Conservation (phyloP, 805 yeast genomes). For the Blastobotrys attinorum region DNA sequence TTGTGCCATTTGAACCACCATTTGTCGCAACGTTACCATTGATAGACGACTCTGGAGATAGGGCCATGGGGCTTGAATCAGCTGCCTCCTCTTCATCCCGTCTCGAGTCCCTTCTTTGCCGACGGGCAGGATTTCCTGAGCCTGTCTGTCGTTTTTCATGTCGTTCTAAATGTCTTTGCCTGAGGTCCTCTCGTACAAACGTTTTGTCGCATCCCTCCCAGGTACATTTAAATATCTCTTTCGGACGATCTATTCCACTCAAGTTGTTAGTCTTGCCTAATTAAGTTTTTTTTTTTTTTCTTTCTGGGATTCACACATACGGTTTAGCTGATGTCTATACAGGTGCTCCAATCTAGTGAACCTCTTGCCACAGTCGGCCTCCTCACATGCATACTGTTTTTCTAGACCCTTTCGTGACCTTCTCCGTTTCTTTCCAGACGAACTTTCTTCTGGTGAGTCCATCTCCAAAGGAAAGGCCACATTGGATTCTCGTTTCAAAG, state of each 20-base stretch:
- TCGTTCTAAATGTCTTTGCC: conserved; percentile 28
- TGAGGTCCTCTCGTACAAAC: conserved; percentile 31
- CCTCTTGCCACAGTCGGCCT: conserved; percentile 20
- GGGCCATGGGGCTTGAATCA: background rate
- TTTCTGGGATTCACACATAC: conserved; percentile 7
- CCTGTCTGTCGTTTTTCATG: conserved; percentile 19
- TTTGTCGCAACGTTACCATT: background rate
- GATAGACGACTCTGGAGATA: background rate
- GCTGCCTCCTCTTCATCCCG: no score
- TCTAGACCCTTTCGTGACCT: conserved; percentile 23
- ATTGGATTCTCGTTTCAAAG: no score
- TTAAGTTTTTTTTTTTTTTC: no score
- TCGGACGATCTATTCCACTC: conserved; percentile 19
- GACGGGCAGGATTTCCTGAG: background rate
- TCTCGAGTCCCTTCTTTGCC: background rate
- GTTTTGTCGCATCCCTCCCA: conserved; percentile 28
- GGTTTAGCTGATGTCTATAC: conserved; percentile 24
- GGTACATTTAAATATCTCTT: conserved; percentile 27
- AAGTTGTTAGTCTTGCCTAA: background rate
- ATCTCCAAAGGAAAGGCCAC: no score
- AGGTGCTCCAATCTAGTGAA: conserved; percentile 25
- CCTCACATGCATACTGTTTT: conserved; percentile 20
- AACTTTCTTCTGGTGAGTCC: no score
- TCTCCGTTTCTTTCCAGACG: conserved; percentile 10
- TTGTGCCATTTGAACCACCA: background rate